These are phyloP conservation scores for Verticillium longisporum DNA, from an alignment of 2,329 filamentous ascomycete species.

Conservation along the genomic window DNA sequence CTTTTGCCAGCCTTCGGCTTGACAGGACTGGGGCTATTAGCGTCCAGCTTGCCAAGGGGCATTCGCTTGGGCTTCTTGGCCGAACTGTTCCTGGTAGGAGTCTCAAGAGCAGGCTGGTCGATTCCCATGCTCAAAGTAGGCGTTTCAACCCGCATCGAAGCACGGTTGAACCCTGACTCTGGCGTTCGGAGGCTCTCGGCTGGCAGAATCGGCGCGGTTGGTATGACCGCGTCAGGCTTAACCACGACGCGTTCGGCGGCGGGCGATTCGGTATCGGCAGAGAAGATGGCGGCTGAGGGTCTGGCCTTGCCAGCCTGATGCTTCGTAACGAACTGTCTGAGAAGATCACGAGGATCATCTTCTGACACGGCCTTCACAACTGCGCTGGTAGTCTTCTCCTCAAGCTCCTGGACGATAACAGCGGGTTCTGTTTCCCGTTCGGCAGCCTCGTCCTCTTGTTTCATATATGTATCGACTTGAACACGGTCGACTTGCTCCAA, in stretches of 20 bases:
- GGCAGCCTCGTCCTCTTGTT: not conserved
- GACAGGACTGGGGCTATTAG: slow-evolving; percentile 29
- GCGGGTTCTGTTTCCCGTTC: not conserved
- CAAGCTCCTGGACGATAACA: not conserved
- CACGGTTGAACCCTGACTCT: not conserved
- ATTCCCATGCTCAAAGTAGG: not conserved
- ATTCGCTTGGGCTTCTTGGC: slow-evolving; percentile 11
- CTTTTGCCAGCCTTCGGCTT: slow-evolving; percentile 23
- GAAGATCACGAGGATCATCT: slow-evolving; percentile 13
- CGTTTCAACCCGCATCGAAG: not conserved
- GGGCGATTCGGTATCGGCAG: not conserved
- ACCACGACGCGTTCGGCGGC: not conserved
- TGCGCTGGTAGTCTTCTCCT: not conserved
- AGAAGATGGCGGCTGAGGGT: not conserved
- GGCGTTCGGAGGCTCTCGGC: not conserved
- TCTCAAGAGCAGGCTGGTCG: slow-evolving; percentile 1
- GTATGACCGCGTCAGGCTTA: not conserved
- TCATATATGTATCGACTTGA: not conserved
- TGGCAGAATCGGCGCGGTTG: not conserved
- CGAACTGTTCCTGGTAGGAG: slow-evolving; percentile 11
- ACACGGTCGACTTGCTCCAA: not conserved
- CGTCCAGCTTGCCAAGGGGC: slow-evolving; percentile 26
- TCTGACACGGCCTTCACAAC: not conserved
- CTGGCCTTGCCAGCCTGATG: slow-evolving; percentile 7
- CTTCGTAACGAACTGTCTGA: slow-evolving; percentile 22